A percentile compares a stretch with the other conserved stretches of the same genome.
These are phyloP conservation scores for Fraxinus quadrangulata DNA, from an alignment of 257 asterid species.

Conservation along the genomic window DNA sequence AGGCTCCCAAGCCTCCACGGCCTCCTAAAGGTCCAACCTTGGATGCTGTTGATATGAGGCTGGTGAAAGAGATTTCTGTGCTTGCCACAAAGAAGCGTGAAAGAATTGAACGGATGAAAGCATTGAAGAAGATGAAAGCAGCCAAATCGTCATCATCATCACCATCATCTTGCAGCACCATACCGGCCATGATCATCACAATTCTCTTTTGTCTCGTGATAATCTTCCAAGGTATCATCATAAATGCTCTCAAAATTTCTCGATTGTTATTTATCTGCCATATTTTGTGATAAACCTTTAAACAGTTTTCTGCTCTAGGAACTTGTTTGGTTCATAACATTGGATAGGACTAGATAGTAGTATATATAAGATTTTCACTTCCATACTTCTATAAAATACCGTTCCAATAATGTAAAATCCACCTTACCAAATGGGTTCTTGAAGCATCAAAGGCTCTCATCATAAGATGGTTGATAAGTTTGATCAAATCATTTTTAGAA, in stretches of 20 bases:
- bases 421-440: not conserved
- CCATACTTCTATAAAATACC: not conserved
- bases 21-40: conserved; percentile 67
- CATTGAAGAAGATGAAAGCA: conserved; percentile 49
- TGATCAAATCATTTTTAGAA: not conserved
- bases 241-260: not conserved
- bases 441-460: not conserved
- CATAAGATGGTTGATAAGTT: not conserved
- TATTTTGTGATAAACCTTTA: not conserved
- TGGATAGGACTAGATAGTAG: not conserved
- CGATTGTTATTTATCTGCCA: not conserved
- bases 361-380: too few relatives aligned
- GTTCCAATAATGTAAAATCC: not conserved
- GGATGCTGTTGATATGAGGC: conserved; percentile 58
- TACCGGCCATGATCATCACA: conserved; percentile 53
- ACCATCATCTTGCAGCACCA: conserved; percentile 33
- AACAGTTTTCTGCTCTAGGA: not conserved
- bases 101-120: conserved; percentile 47
- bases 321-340: not conserved
- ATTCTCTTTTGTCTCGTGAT: conserved; percentile 54
- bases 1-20: conserved; percentile 60
- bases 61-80: conserved; percentile 51
- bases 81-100: conserved; percentile 50
- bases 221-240: conserved; percentile 56
- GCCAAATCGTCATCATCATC: conserved; percentile 32